Evolutionary conservation across 148 eudicot genomes (phyloP), one percentile per base, ranked within the genome.

Genomic region (Rheum nobile): DNA sequence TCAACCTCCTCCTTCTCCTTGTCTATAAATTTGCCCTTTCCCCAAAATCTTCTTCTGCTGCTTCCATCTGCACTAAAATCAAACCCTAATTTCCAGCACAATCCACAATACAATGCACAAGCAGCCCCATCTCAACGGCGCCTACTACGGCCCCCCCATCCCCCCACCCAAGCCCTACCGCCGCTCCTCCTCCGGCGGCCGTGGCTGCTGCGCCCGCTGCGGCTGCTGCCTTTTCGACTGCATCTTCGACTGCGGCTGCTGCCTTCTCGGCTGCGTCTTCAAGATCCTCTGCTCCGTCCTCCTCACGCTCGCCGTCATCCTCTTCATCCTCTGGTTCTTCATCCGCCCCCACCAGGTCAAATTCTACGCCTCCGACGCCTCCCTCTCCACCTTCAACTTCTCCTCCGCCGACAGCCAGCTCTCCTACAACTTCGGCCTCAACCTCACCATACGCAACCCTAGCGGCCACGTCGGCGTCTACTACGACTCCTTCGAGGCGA

Each of bases 401-500:
- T 71, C 77, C 46, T 52, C 72, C 52, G 17, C 75, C 73, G 77
- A 74, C 86, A 75, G 80, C 82, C 83, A 79, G 8, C 87, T 93
- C 11, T 71, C 71, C 77, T 93, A 84, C 89, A 67, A 93, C 48
- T 87, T 93, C 0, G 81, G 86, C 8, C 77, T 93, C 34, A 93
- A 85, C 28, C 74, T 93, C 78, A 82, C 84, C 47, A 79, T 84
- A 19, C 86, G 98, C 0, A 93, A 93, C 83, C 98, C 98, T 0
- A 93, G 91, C 81, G 80, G 77, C 35, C 81, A 83, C 34, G 75
- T 90, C 74, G 88, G 91, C 10, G 77, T 90, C 68, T 90, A 90
- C 82, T 90, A 86, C 79, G 91, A 90, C 72, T 41, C 41, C 8
- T 71, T 90, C 41, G 86, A 88, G 67, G 87, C 83, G 0, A 77